Evolutionary conservation across 139 green algal genomes (phyloP), one percentile per base, ranked within the genome.

Genomic region (Chlamydomonas incerta): DNA sequence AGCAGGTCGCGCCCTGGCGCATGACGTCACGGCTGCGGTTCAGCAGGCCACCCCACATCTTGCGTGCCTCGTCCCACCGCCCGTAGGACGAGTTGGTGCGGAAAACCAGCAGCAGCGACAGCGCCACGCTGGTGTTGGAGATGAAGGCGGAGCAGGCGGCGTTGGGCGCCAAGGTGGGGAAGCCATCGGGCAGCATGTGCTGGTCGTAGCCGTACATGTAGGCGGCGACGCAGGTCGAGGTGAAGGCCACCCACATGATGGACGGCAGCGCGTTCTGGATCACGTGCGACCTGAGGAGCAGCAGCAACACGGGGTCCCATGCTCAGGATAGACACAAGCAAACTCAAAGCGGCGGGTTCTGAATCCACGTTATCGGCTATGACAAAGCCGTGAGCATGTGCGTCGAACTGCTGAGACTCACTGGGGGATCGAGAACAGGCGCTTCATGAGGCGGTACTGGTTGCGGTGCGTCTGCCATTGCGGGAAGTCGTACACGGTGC

Each of bases 81-180:
- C 52, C 77, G 73, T 90, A 92, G 67, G n/a, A 66, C 74, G 26
- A 70, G 82, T 91, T 91, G 31, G 90, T 93, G n/a, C 87, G 83
- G 91, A 93, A 94, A 3, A 93, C 91, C 63, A 95, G 87, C 72
- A 95, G 83, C 69, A 95, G 87, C 3, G 92, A 93, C 62, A 95
- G 81, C 24, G 80, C 88, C 67, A 88, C 80, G 11, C 50, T 70
- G 26, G 88, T 90, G 74, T 66, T 23, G 18, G 24, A 23, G 37
- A 87, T 57, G 66, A 89, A 91, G 34, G 88, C 77, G 24, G 29
- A n/a, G 66, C 70, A 87, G 33, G 65, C 37, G 47, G 70, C 58
- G 74, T 88, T 81, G 34, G 82, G 76, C 15, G 62, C 29, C 15
- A 90, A 35, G 62, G 55, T 33, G 46, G 74, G 74, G 13, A 90